Evolutionary conservation across 2,329 filamentous ascomycete genomes (phyloP), one percentile per base, ranked within the genome.

Genomic region (Trichoderma aggressivum): DNA sequence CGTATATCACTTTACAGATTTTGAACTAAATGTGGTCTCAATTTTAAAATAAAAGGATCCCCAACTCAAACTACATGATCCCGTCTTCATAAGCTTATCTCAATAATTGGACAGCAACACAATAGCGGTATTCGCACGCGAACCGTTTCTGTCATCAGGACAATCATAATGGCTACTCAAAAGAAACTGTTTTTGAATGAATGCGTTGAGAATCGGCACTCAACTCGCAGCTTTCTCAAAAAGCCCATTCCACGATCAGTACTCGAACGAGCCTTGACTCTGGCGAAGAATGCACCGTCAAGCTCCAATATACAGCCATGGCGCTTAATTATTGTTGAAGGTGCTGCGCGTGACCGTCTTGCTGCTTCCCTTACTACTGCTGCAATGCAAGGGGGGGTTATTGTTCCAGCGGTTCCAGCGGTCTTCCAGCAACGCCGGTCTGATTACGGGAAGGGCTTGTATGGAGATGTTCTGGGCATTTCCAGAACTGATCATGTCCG

Each of bases 401-500:
- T 50, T 21, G 43, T 50, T 21, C 43, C 43, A 10, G 18, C 43
- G 8, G 3, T 21, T 50, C 43, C 14, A 24, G 18, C 43, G 65
- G 18, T 62, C 2, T 75, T 72, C 3, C 56, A 58, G 1, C 72
- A 16, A 10, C 67, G 72, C 43, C 68, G 72, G 2, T 75, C 73
- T 0, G 71, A 75, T 1, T 18, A 75, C 11, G 74, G 74, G 1
- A 69, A 67, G 10, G 55, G 73, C 0, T 24, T 74, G 2, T 75
- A 75, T 21, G 73, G 74, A 18, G 69, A 0, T 53, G 69, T 14
- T 68, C 71, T 28, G 73, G 75, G 16, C 69, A 75, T 76, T 7
- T 10, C 69, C 4, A 63, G 71, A 0, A 69, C 70, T 10, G 73
- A 75, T 7, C 56, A 53, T 0, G 69, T 67, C 7, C 66, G 71